A percentile compares a stretch with the other conserved stretches of the same genome.
Conservation (phyloP, 495 filamentous ascomycete genomes). For the Corynascus novoguineensis region DNA sequence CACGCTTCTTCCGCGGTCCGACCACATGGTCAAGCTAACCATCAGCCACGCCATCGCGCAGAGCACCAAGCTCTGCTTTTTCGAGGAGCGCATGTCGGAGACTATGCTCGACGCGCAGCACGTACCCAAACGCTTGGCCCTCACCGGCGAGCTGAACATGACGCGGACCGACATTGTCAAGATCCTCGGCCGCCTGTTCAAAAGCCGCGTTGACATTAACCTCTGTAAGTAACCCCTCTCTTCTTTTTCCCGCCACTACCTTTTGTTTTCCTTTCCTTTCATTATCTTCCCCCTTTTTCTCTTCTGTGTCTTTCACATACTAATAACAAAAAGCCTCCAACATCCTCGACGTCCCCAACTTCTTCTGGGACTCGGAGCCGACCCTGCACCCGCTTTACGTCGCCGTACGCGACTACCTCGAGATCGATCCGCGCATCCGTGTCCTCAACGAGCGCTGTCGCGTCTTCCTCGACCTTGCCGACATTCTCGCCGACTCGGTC, state of each 20-base stretch:
- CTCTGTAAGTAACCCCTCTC: conserved; percentile 59
- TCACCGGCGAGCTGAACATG: conserved; percentile 89
- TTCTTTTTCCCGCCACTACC: conserved; percentile 16
- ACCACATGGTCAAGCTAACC: conserved; percentile 98
- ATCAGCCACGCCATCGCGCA: conserved; percentile 97
- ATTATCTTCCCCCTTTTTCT: background rate
- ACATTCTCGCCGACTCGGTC: conserved; percentile 88
- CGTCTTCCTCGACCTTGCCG: conserved; percentile 93
- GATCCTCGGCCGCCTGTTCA: conserved; percentile 86
- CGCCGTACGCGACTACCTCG: conserved; percentile 93
- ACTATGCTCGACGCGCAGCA: conserved; percentile 92
- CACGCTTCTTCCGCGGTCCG: conserved; percentile 75
- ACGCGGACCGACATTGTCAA: conserved; percentile 84
- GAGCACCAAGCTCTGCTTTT: conserved; percentile 93
- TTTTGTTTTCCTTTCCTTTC: background rate
- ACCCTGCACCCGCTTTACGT: conserved; percentile 90
- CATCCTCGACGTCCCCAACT: conserved; percentile 93
- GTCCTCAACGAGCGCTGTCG: conserved; percentile 94
- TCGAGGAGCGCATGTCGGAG: conserved; percentile 92
- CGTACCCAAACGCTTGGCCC: conserved; percentile 78
- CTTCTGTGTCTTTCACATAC: background rate
- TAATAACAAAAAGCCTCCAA: conserved; percentile 64
- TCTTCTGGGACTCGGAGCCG: conserved; percentile 98
- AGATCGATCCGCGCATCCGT: conserved; percentile 90
- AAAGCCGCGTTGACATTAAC: conserved; percentile 93